Conservation (phyloP, 2,329 filamentous ascomycete genomes). For the Huntiella omanensis region DNA sequence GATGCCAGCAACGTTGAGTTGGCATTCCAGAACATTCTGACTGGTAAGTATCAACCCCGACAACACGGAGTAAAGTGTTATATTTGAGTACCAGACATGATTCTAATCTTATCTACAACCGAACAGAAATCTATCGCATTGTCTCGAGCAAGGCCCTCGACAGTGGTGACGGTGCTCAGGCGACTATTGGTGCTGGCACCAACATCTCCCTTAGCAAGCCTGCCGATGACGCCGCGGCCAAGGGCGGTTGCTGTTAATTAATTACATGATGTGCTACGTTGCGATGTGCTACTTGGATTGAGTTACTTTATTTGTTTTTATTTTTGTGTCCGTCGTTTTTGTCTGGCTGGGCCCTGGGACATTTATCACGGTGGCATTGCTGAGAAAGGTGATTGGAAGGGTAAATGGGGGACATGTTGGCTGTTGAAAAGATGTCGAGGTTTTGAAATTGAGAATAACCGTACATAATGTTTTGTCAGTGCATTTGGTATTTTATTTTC, state of each 20-base stretch:
- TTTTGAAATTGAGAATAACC: no score
- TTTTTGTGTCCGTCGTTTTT: conserved; percentile 3
- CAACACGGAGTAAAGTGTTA: conserved; percentile 10
- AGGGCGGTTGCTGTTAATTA: conserved; percentile 60
- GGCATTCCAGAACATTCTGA: conserved; percentile 98
- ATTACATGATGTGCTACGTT: conserved; percentile 10
- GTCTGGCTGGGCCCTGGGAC: neutral
- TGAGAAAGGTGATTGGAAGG: no score
- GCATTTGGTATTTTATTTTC: no score
- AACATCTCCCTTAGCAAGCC: conserved; percentile 79
- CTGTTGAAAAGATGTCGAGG: no score
- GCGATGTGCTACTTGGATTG: conserved; percentile 7
- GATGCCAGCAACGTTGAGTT: conserved; percentile 98
- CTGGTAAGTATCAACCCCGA: conserved; percentile 41
- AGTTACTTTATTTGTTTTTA: conserved; percentile 3
- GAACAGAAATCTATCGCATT: conserved; percentile 91
- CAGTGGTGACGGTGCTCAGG: conserved; percentile 63
- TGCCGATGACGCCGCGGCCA: conserved; percentile 53
- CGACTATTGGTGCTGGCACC: conserved; percentile 59
- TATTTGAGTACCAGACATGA: no score
- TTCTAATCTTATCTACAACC: neutral
- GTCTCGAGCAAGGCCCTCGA: conserved; percentile 96
- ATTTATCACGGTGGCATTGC: no score
- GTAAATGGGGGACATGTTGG: no score
- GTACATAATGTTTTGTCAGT: no score